A percentile compares a stretch with the other conserved stretches of the same genome.
Evolutionary conservation across 2,329 filamentous ascomycete genomes (phyloP).

Genomic region (Beauveria sp.): DNA sequence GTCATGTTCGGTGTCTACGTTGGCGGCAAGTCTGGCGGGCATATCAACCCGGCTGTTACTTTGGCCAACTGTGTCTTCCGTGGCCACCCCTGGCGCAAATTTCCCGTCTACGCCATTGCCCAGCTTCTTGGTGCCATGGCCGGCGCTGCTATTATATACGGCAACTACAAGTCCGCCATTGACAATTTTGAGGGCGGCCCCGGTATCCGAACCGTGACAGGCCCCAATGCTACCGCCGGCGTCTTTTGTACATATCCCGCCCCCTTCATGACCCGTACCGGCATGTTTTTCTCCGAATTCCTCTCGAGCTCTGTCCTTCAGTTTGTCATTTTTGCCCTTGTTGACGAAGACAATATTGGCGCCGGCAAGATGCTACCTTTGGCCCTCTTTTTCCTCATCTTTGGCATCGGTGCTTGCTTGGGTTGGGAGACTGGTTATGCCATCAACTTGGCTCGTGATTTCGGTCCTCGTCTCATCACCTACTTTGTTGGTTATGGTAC

Average conservation of each 20-base stretch:
- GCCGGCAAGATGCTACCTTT: slow-evolving; percentile 51
- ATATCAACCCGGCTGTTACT: slow-evolving; percentile 65
- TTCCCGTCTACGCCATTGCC: slow-evolving; percentile 59
- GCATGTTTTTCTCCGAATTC: slow-evolving; percentile 66
- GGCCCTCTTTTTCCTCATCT: slow-evolving; percentile 63
- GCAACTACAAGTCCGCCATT: slow-evolving; percentile 58
- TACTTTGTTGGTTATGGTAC: slow-evolving; percentile 61
- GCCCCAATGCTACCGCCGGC: slow-evolving; percentile 53
- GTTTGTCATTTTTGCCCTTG: slow-evolving; percentile 64
- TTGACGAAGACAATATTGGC: slow-evolving; percentile 49
- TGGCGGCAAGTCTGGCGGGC: slow-evolving; percentile 56
- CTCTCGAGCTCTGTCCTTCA: slow-evolving; percentile 60
- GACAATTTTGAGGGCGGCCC: slow-evolving; percentile 54
- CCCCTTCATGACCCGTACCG: slow-evolving; percentile 55
- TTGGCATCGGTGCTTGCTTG: slow-evolving; percentile 65
- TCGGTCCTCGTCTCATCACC: slow-evolving; percentile 59
- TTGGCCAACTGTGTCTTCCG: slow-evolving; percentile 62
- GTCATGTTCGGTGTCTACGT: slow-evolving; percentile 64
- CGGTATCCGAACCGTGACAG: slow-evolving; percentile 53
- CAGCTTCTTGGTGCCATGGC: slow-evolving; percentile 61
- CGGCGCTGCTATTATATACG: slow-evolving; percentile 52
- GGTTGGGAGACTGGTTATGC: slow-evolving; percentile 73
- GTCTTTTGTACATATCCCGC: slow-evolving; percentile 70
- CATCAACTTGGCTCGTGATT: slow-evolving; percentile 66
- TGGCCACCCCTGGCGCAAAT: slow-evolving; percentile 59